Evolutionary conservation across 441 rosid species (phyloP), one percentile per base, ranked within the genome.

Genomic region (Euphorbia celastroides): DNA sequence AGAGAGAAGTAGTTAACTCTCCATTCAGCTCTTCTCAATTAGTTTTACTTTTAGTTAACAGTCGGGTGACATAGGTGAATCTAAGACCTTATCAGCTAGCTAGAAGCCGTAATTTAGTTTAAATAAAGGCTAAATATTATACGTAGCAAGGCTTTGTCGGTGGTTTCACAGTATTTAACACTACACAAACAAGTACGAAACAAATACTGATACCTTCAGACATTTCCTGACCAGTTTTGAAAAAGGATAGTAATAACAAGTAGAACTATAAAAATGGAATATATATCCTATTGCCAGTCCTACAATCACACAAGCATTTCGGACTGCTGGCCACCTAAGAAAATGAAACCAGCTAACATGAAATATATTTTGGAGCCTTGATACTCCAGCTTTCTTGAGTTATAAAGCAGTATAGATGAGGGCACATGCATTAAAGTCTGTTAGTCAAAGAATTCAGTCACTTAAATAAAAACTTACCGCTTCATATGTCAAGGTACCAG

Each of bases 401-500:
- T 60, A 60, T 22, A 57, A 38, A 60, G 22, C 50, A 60, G 51
- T 5, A 60, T 23, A 60, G 9, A 60, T 7, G 32, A n/a, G 34
- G 19, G 6, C 36, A 14, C 13, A n/a, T 7, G 10, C 16, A 41
- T 32, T 22, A 62, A 2, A 26, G 31, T 19, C 57, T 64, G 50
- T 7, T 3, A 16, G 36, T 50, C 12, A 67, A 59, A 23, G 61
- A 22, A 34, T 16, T 41, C 20, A 50, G 30, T 32, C 50, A 55
- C 52, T 17, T 16, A 22, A 57, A 56, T 52, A 9, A 55, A 20
- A 60, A 67, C 93, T 77, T 75, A 92, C 98, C 32, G 98, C 98
- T 80, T 92, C 98, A 84, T 92, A 92, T 20, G 98, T 92, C 75
- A 92, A 79, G 50, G 98, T 92, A 65, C 96, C 98, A 14, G 98